phyloP scores from a whole-genome alignment of 768 basidiomycete genomes.

The Asterophora lycoperdoides region DNA sequence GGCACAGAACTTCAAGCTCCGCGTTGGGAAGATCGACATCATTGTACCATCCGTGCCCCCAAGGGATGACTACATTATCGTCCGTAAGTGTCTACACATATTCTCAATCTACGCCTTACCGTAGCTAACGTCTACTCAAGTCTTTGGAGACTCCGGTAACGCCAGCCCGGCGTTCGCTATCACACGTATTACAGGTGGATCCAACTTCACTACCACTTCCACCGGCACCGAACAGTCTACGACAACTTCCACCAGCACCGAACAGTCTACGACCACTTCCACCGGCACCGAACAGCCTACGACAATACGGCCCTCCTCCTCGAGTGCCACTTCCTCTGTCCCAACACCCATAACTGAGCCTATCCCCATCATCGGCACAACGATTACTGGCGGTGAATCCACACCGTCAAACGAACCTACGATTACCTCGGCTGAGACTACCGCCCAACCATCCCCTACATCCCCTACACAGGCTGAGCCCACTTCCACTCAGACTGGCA shows the following conservation, averaged over 20 bases:
- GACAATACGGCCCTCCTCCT: slow-evolving; percentile 8
- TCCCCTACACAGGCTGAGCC: too few relatives aligned
- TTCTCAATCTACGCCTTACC: background rate
- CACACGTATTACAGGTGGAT: slow-evolving; percentile 36
- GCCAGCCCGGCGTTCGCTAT: slow-evolving; percentile 58
- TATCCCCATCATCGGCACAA: slow-evolving; percentile 2
- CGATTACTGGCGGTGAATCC: slow-evolving; percentile 11
- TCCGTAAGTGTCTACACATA: slow-evolving; percentile 42
- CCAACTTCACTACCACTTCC: slow-evolving; percentile 19
- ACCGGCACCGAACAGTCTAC: slow-evolving; percentile 2
- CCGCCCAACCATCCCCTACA: too few relatives aligned
- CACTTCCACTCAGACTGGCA: too few relatives aligned
- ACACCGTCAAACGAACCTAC: too few relatives aligned
- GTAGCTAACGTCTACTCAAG: slow-evolving; percentile 28
- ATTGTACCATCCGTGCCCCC: slow-evolving; percentile 47
- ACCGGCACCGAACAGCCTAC: slow-evolving; percentile 2
- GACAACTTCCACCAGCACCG: too few relatives aligned
- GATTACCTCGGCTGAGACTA: too few relatives aligned
- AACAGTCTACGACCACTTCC: too few relatives aligned
- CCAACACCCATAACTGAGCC: slow-evolving; percentile 8
- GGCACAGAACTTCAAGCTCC: slow-evolving; percentile 50
- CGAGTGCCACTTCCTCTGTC: slow-evolving; percentile 16
- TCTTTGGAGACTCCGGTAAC: slow-evolving; percentile 69
- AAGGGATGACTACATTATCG: slow-evolving; percentile 53
- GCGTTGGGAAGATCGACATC: slow-evolving; percentile 44